Conservation (phyloP, 208 protist species). For the Trypanosoma lewisi region DNA sequence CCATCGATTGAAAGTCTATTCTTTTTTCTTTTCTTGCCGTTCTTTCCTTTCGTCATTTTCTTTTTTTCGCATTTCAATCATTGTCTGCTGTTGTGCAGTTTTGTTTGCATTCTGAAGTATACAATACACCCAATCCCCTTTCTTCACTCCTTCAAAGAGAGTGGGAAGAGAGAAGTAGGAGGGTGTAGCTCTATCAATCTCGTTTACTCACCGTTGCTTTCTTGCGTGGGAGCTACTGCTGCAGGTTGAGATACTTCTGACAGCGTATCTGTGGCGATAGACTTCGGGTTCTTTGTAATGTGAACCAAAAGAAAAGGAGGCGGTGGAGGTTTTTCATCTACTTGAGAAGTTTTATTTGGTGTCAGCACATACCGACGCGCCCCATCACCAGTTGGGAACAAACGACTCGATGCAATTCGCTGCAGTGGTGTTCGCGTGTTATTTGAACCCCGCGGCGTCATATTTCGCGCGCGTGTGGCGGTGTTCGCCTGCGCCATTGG, state of each 20-base stretch:
- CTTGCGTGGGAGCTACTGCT: too few relatives aligned
- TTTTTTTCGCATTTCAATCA: too few relatives aligned
- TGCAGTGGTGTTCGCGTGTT: constrained; percentile 12
- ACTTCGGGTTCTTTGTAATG: background rate
- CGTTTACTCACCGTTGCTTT: too few relatives aligned
- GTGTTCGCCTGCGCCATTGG: background rate
- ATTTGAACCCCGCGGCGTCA: background rate
- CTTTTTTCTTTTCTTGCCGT: background rate
- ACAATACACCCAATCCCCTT: too few relatives aligned
- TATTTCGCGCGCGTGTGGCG: background rate
- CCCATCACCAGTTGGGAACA: constrained; percentile 10
- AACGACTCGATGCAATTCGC: constrained; percentile 24
- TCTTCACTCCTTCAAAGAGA: background rate
- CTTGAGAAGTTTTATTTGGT: background rate
- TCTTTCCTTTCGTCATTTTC: background rate
- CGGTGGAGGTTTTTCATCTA: background rate
- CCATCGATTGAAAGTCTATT: background rate
- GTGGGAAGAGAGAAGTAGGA: too few relatives aligned
- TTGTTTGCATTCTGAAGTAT: too few relatives aligned
- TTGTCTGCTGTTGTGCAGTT: too few relatives aligned
- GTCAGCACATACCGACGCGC: constrained; percentile 12
- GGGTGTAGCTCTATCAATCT: too few relatives aligned
- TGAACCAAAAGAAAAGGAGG: constrained; percentile 11
- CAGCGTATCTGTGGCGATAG: background rate
- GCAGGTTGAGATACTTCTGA: background rate